A percentile compares a stretch with the other conserved stretches of the same genome.
Conservation (phyloP, 495 filamentous ascomycete genomes). For the Apodospora peruviana region DNA sequence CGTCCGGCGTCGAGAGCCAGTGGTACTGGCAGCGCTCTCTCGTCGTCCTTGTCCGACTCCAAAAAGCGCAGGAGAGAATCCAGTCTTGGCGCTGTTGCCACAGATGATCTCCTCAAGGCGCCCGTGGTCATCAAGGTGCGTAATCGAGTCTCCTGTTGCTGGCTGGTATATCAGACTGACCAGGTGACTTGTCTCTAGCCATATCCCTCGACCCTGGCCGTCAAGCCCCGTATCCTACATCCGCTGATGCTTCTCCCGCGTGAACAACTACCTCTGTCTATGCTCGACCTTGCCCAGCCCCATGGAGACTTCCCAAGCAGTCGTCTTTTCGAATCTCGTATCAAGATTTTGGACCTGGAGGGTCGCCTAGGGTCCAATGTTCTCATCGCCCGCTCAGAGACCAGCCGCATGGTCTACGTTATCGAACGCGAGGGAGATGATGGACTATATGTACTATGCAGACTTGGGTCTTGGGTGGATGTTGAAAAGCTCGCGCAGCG, state of each 20-base stretch:
- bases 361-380: slow-evolving; percentile 49
- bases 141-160: background rate
- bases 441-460: slow-evolving; percentile 66
- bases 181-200: slow-evolving; percentile 33
- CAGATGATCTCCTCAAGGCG: slow-evolving; percentile 44
- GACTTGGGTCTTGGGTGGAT: slow-evolving; percentile 61
- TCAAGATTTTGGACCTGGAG: slow-evolving; percentile 57
- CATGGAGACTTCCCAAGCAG: slow-evolving; percentile 46
- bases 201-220: slow-evolving; percentile 49
- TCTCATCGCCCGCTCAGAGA: slow-evolving; percentile 60
- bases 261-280: slow-evolving; percentile 52
- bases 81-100: slow-evolving; percentile 9
- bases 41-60: slow-evolving; percentile 3
- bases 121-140: slow-evolving; percentile 43
- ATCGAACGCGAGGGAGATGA: slow-evolving; percentile 61
- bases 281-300: slow-evolving; percentile 51
- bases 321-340: slow-evolving; percentile 53
- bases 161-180: slow-evolving; percentile 11
- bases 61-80: slow-evolving; percentile 25
- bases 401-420: slow-evolving; percentile 56
- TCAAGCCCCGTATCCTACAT: slow-evolving; percentile 54
- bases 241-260: slow-evolving; percentile 59
- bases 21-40: background rate
- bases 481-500: slow-evolving; percentile 38
- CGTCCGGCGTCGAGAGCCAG: slow-evolving; percentile 21